Conservation (phyloP, 2,329 filamentous ascomycete species). For the Nemania sp. region DNA sequence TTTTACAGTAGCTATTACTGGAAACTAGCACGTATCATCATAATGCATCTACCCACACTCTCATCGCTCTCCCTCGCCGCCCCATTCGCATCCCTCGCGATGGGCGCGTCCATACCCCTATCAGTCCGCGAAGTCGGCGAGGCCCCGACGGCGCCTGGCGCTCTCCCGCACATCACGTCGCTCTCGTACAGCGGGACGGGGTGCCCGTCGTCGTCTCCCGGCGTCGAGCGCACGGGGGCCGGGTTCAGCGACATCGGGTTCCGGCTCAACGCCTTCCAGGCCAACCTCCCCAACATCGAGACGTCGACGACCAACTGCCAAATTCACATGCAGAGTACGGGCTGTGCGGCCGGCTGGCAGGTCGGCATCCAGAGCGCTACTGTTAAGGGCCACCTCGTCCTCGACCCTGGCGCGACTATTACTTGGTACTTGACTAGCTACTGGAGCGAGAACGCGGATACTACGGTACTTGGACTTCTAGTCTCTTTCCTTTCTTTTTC, state of each 20-base stretch:
- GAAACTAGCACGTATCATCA: background rate
- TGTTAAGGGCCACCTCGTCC: slow-evolving; percentile 40
- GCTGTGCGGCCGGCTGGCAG: slow-evolving; percentile 44
- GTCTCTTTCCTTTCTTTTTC: background rate
- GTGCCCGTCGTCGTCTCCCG: slow-evolving; percentile 41
- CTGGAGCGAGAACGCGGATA: slow-evolving; percentile 43
- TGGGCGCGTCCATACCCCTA: slow-evolving; percentile 21
- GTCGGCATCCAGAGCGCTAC: slow-evolving; percentile 41
- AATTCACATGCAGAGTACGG: slow-evolving; percentile 40
- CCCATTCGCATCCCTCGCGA: slow-evolving; percentile 25
- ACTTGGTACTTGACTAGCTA: slow-evolving; percentile 43
- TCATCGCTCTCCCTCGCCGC: slow-evolving; percentile 27
- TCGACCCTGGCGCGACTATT: slow-evolving; percentile 40
- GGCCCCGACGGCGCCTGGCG: slow-evolving; percentile 24
- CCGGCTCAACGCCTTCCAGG: slow-evolving; percentile 37
- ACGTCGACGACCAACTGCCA: slow-evolving; percentile 43
- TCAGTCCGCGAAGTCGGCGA: slow-evolving; percentile 19
- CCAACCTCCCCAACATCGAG: slow-evolving; percentile 27
- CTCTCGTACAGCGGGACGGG: slow-evolving; percentile 44
- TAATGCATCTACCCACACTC: slow-evolving; percentile 23
- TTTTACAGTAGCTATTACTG: background rate
- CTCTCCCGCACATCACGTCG: slow-evolving; percentile 38
- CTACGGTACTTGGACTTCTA: slow-evolving; percentile 36
- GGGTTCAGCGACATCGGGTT: slow-evolving; percentile 38
- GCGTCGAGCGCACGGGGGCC: slow-evolving; percentile 38